Conservation (phyloP, 179 eudicot genomes). For the Beta lomatogona region DNA sequence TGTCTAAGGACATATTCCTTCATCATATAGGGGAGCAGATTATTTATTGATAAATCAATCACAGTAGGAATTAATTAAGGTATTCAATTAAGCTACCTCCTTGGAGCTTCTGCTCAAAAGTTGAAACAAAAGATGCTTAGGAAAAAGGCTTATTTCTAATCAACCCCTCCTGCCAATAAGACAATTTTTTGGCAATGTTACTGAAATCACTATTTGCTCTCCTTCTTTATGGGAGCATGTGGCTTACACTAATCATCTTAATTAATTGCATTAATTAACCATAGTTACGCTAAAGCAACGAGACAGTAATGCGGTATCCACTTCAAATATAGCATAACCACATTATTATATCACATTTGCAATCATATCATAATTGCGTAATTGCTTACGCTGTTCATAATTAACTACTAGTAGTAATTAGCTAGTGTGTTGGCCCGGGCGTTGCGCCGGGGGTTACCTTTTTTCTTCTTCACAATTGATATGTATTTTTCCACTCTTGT, state of each 20-base stretch:
- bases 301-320: not conserved
- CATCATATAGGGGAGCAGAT: no score
- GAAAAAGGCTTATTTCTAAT: not conserved
- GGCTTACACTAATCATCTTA: slow-evolving; percentile 16
- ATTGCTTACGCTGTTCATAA: slow-evolving; percentile 21
- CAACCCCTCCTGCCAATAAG: slow-evolving; percentile 8
- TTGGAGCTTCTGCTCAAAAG: not conserved
- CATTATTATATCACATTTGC: not conserved
- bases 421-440: no score
- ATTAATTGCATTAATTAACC: not conserved
- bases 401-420: not conserved
- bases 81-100: not conserved
- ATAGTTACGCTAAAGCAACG: not conserved
- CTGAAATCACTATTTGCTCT: slow-evolving; percentile 2
- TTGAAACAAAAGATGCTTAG: slow-evolving; percentile 5
- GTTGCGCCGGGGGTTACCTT: no score
- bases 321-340: slow-evolving; percentile 11
- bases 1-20: no score
- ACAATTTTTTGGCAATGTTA: not conserved
- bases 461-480: no score
- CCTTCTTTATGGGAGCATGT: slow-evolving; percentile 27
- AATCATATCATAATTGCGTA: slow-evolving; percentile 12
- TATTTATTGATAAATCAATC: not conserved
- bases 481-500: no score
- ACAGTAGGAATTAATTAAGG: not conserved